Evolutionary conservation across 176 grass and related monocot genomes (phyloP), one percentile per base, ranked within the genome.

Genomic region (Oryza meridionalis): DNA sequence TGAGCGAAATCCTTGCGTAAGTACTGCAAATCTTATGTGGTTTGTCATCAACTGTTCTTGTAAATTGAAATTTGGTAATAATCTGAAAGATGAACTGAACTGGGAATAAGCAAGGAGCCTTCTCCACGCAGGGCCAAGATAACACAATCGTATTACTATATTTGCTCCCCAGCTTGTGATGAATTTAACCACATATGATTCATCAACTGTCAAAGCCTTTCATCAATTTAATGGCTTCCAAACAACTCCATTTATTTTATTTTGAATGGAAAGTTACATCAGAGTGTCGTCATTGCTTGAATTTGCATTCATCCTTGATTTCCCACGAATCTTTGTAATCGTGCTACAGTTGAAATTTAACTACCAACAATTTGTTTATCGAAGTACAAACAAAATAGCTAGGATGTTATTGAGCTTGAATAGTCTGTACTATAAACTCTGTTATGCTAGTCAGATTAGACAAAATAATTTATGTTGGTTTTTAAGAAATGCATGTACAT

Each of bases 1-100:
- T 81, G 96, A 96, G 67, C 87, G 88, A 51, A 99, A 99, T 92
- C 90, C 93, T 77, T 99, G 91, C 66, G 96, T 96, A 96, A 80
- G 93, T 78, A 67, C 85, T 85, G 82, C 42, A 21, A 47, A 53
- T 45, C 79, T 75, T 69, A 9, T 79, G 43, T 67, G 0, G n/a
- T 37, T 69, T 38, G 15, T 87, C 17, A 4, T 75, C 9, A 0
- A 13, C 3, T 55, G 13, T 44, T 49, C 33, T 82, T 42, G 19
- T 15, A 73, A 65, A 82, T 40, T 9, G 7, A 31, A 64, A 69
- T 40, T 43, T 19, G 19, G 33, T 26, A 17, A 31, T 35, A 26
- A 44, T 27, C 11, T 62, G 35, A 35, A 27, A 45, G 65, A 0
- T 83, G 7, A 73, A 51, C n/a, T 25, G 44, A 80, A 1, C 32